These are phyloP conservation scores for Phytophthora megakarya DNA, from an alignment of 352 stramenopile species.

Conservation along the genomic window DNA sequence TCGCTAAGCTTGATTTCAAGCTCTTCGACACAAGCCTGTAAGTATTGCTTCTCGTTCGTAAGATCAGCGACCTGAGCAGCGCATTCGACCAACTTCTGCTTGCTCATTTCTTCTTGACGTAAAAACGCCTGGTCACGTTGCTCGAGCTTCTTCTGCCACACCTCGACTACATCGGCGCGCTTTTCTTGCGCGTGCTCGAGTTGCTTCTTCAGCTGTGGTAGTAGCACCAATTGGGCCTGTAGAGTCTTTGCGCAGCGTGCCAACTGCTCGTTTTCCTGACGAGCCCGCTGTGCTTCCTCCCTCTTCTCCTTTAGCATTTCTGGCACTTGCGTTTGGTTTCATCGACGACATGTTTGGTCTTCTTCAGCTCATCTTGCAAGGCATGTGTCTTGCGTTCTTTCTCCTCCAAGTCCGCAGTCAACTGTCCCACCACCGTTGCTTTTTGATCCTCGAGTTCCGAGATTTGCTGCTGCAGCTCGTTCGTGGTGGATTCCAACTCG, in stretches of 20 bases:
- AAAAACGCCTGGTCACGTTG: slow-evolving; percentile 60
- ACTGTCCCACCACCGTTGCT: slow-evolving; percentile 13
- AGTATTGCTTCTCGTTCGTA: slow-evolving; percentile 27
- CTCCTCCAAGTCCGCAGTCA: slow-evolving; percentile 29
- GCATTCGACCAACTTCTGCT: slow-evolving; percentile 37
- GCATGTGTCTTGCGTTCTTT: slow-evolving; percentile 23
- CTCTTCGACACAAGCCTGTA: slow-evolving; percentile 33
- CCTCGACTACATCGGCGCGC: slow-evolving; percentile 24
- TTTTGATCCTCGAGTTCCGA: slow-evolving; percentile 39
- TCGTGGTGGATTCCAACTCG: slow-evolving; percentile 10
- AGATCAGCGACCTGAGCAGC: slow-evolving; percentile 34
- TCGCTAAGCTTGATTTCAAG: slow-evolving; percentile 30
- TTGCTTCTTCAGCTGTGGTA: slow-evolving; percentile 58
- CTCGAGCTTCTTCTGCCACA: slow-evolving; percentile 30
- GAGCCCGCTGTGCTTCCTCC: slow-evolving; percentile 49
- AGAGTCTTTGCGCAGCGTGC: slow-evolving; percentile 33
- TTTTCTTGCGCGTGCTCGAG: slow-evolving; percentile 57
- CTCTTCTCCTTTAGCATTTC: slow-evolving; percentile 59
- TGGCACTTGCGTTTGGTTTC: slow-evolving; percentile 56
- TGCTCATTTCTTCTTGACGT: slow-evolving; percentile 55
- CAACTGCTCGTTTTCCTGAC: slow-evolving; percentile 49
- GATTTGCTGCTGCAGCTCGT: slow-evolving; percentile 39
- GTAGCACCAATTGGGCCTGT: slow-evolving; percentile 47
- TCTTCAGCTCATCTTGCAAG: slow-evolving; percentile 46
- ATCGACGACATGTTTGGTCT: slow-evolving; percentile 39